Conservation (phyloP, 768 basidiomycete genomes). For the Lactifluus pinguis region DNA sequence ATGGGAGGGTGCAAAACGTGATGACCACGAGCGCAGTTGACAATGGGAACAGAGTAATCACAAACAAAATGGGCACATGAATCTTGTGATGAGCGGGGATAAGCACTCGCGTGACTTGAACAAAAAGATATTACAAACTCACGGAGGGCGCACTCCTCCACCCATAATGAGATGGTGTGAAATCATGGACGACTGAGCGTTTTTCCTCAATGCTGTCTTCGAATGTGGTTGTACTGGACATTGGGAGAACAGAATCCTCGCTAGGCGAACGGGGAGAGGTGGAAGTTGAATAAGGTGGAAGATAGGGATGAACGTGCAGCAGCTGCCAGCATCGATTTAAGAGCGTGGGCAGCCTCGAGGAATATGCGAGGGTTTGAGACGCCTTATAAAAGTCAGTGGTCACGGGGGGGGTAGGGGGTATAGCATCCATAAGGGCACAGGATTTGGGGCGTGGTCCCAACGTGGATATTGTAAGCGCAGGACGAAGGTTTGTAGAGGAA, state of each 20-base stretch:
- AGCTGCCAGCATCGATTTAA: slow-evolving; percentile 10
- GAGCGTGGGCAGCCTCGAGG: slow-evolving; percentile 18
- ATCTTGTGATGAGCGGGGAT: slow-evolving; percentile 27
- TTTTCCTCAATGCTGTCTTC: slow-evolving; percentile 13
- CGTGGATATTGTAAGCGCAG: slow-evolving; percentile 41
- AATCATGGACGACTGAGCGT: background rate
- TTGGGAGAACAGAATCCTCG: slow-evolving; percentile 18
- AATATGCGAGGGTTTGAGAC: slow-evolving; percentile 9
- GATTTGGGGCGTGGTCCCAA: slow-evolving; percentile 38
- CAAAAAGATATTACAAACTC: slow-evolving; percentile 11
- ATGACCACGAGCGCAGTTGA: slow-evolving; percentile 46
- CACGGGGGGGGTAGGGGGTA: slow-evolving; percentile 22
- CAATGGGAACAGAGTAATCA: slow-evolving; percentile 59
- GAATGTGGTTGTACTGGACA: slow-evolving; percentile 6
- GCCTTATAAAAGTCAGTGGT: slow-evolving; percentile 16
- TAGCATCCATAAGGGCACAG: slow-evolving; percentile 23
- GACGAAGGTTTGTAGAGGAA: slow-evolving; percentile 49
- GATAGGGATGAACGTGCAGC: slow-evolving; percentile 8
- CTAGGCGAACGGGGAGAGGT: slow-evolving; percentile 37
- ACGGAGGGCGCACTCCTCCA: slow-evolving; percentile 12
- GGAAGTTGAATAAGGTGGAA: slow-evolving; percentile 7
- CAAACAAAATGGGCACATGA: slow-evolving; percentile 58
- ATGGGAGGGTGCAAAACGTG: slow-evolving; percentile 48
- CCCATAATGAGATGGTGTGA: slow-evolving; percentile 10
- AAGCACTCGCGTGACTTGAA: slow-evolving; percentile 14